Conservation (phyloP, 2,329 filamentous ascomycete genomes). For the Alternaria arbusti region DNA sequence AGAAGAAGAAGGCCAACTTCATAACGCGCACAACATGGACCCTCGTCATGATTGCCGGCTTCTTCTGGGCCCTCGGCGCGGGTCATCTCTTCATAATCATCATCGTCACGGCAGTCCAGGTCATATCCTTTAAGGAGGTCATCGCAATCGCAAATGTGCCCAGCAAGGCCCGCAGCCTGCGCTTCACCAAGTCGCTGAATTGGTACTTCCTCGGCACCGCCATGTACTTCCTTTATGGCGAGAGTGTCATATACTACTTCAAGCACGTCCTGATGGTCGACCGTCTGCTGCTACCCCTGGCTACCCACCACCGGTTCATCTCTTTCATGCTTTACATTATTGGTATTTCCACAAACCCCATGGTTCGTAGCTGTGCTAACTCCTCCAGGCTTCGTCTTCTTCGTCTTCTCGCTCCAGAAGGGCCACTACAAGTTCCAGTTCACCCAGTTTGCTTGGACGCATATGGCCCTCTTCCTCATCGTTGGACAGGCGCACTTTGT, state of each 20-base stretch:
- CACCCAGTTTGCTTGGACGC: conserved; percentile 98
- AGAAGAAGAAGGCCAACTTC: conserved; percentile 99
- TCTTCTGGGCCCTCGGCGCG: conserved; percentile 91
- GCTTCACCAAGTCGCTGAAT: conserved; percentile 94
- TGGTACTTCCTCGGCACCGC: conserved; percentile 99
- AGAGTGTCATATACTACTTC: conserved; percentile 99
- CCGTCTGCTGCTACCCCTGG: conserved; percentile 87
- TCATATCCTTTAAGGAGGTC: conserved; percentile 98
- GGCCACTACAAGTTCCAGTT: conserved; percentile 99
- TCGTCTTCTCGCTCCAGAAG: conserved; percentile 91
- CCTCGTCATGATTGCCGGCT: conserved; percentile 92
- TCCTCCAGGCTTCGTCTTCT: conserved; percentile 87
- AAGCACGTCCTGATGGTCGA: conserved; percentile 98
- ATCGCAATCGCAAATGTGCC: conserved; percentile 97
- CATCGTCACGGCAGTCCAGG: conserved; percentile 90
- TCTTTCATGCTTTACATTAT: conserved; percentile 98
- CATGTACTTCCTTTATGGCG: conserved; percentile 99
- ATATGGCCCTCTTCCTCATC: conserved; percentile 98
- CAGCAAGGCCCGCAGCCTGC: conserved; percentile 85
- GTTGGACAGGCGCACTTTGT: conserved; percentile 98
- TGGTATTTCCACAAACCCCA: conserved; percentile 63
- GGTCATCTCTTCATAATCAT: conserved; percentile 97
- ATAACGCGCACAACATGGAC: conserved; percentile 97
- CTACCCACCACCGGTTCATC: conserved; percentile 97
- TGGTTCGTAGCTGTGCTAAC: conserved; percentile 28